Base-by-base conservation (phyloP, 1,284 basidiomycete species). In the Malassezia slooffiae region DNA sequence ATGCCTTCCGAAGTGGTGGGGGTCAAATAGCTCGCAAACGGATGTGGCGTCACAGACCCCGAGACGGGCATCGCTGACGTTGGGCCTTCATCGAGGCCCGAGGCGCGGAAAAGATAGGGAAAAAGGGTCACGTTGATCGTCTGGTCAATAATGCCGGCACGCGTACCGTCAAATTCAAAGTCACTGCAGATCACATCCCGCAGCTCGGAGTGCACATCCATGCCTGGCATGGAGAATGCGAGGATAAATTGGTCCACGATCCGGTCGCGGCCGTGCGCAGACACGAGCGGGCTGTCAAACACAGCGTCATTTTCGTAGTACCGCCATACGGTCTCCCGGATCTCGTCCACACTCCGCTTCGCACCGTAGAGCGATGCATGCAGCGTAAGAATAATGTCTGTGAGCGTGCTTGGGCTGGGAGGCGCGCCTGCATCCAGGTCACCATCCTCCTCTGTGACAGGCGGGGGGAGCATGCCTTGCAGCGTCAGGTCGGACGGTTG, bases 71-170 rank as follows among this genome's bases (percentile, higher is more conserved):
- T n/a, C n/a, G n/a, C n/a, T n/a, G n/a, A n/a, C n/a, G n/a, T n/a
- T n/a, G n/a, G n/a, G n/a, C n/a, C n/a, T n/a, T n/a, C n/a, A n/a
- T n/a, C n/a, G n/a, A n/a, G n/a, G n/a, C n/a, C n/a, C n/a, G n/a
- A n/a, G n/a, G n/a, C n/a, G n/a, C 64, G 59, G 30, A 67, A 64
- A 2, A 70, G 43, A 4, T 55, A 47, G 6, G 67, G 67, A 17
- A 70, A 44, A 28, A 70, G 46, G 4, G 59, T 60, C 44, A 70
- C 60, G 23, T 55, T 62, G 42, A 70, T 46, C 19, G 67, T 68
- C 27, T 70, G 67, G 47, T 70, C 65, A 35, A 70, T 67, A 52
- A 70, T 67, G n/a, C 67, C 67, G 11, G 67, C 64, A 5, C 67
- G 52, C 4, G 65, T 67, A 15, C 67, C 65, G 32, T 70, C 61